These are phyloP conservation scores for Antrodiella citrinella DNA, from an alignment of 768 basidiomycete species.

Conservation along the genomic window DNA sequence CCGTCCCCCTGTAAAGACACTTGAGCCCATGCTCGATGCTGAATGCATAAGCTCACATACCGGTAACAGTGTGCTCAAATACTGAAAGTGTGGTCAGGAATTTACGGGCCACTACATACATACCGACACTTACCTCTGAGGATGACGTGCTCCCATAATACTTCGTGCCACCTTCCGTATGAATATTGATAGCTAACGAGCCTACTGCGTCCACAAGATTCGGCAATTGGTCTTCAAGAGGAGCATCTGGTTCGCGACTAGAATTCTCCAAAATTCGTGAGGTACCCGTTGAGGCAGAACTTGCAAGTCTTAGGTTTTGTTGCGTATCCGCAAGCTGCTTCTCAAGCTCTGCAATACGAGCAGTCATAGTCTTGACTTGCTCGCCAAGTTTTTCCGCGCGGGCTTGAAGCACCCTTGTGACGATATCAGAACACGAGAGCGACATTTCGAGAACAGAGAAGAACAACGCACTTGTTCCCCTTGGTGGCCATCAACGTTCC, in stretches of 20 bases:
- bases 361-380: constrained; percentile 35
- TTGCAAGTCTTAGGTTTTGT: constrained; percentile 11
- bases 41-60: constrained; percentile 1
- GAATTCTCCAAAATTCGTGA: constrained; percentile 5
- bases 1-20: neutral
- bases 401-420: constrained; percentile 47
- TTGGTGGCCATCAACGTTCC: constrained; percentile 47
- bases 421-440: too few species aligned
- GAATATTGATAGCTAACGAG: constrained; percentile 36
- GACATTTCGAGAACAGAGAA: neutral
- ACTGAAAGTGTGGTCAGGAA: too few species aligned
- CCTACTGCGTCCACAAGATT: constrained; percentile 26
- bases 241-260: constrained; percentile 11
- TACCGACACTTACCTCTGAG: constrained; percentile 38
- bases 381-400: constrained; percentile 40
- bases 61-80: constrained; percentile 11
- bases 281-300: constrained; percentile 12
- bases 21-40: neutral
- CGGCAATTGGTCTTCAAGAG: constrained; percentile 4
- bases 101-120: too few species aligned
- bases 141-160: constrained; percentile 44
- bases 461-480: constrained; percentile 41
- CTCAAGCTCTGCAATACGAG: constrained; percentile 40
- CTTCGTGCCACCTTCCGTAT: constrained; percentile 35
- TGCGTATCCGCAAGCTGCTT: constrained; percentile 27